A percentile compares a stretch with the other conserved stretches of the same genome.
These are phyloP conservation scores for Hibiscus tridactylites DNA, from an alignment of 345 rosid genomes.

Conservation along the genomic window DNA sequence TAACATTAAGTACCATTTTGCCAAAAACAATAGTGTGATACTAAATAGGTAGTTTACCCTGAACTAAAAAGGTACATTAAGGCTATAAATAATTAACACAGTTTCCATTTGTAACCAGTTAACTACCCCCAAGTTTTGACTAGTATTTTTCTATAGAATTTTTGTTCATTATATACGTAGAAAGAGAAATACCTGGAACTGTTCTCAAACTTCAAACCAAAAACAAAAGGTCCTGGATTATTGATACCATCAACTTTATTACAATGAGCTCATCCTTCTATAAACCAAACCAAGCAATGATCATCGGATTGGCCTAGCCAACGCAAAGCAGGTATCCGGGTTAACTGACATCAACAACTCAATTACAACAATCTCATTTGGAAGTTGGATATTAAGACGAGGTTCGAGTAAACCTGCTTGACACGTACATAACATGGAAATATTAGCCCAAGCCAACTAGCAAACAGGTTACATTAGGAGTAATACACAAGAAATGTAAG, in stretches of 20 bases:
- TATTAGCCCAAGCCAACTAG: neutral
- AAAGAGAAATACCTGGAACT: neutral
- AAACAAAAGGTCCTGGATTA: neutral
- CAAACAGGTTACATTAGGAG: neutral
- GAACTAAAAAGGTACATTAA: too few species aligned
- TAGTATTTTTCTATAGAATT: neutral
- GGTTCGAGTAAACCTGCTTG: conserved; percentile 61
- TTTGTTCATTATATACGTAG: neutral
- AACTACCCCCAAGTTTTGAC: neutral
- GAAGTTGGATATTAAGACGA: conserved; percentile 35
- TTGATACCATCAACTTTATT: neutral
- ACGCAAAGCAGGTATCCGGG: conserved; percentile 43
- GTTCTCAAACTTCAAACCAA: neutral
- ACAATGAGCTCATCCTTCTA: neutral
- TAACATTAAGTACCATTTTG: too few species aligned
- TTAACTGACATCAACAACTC: conserved; percentile 65
- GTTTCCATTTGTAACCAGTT: neutral
- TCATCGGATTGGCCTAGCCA: conserved; percentile 50
- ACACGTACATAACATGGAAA: conserved; percentile 1
- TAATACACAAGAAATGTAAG: conserved; percentile 1
- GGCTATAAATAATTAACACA: too few species aligned
- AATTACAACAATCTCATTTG: conserved; percentile 41
- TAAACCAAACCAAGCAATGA: neutral
- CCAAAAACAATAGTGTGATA: too few species aligned
- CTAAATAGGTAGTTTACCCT: too few species aligned